Base-by-base conservation (phyloP, 768 basidiomycete genomes). In the Macrolepiota dolichaula region DNA sequence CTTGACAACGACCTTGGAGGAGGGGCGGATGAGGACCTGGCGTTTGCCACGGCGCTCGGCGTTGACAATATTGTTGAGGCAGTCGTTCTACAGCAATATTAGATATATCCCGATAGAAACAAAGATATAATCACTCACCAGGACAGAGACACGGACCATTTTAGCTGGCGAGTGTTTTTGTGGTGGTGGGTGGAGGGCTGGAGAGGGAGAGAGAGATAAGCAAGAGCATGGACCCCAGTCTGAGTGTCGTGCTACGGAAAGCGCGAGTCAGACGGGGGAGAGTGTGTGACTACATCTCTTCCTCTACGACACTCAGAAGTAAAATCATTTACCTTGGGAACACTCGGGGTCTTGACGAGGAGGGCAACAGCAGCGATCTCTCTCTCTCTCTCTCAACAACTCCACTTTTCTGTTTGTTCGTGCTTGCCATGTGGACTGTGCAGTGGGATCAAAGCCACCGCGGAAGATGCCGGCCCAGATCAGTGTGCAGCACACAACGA, bases 41-140 rank as follows among this genome's bases (percentile, higher is more conserved):
- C 97, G 94, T 84, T 99, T 99, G 72, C 97, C 97, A 72, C 95
- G 92, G 74, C 94, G 94, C 83, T 98, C 97, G 72, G 97, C 97
- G 68, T 99, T 99, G 88, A 97, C 94, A 68, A 98, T 97, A 86
- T 92, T 96, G 87, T 96, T 98, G 86, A 82, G 70, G 76, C 77
- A 79, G 71, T 81, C 81, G 67, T 81, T 81, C 80, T 81, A 52
- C 0, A 38, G 2, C 25, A 56, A 40, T 2, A 53, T 67, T 13
- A 68, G 63, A 24, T 15, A 40, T 6, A 12, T 4, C n/a, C 12
- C 4, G 9, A 7, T 2, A 3, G 27, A 12, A 17, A 17, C 57
- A 27, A 4, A 47, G 13, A 17, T 13, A 36, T 15, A 19, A 12
- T 80, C 79, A 91, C 84, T 85, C 85, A 81, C 92, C 65, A 94